Base-by-base conservation (phyloP, 257 asterid species). In the Solanum infundibuliforme region DNA sequence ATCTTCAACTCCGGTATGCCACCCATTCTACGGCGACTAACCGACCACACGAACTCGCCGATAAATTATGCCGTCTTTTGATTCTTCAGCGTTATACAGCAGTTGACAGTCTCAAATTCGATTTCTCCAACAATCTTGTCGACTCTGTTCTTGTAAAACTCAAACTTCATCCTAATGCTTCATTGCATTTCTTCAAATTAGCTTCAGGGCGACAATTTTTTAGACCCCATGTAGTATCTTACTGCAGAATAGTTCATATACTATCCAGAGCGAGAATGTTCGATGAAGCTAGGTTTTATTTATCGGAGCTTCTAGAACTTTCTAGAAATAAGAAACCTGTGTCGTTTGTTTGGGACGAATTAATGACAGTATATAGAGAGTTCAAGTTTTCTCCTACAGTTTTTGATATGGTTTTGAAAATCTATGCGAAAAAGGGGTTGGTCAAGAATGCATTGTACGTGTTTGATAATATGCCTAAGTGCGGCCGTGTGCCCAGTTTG, bases 391-490 rank as follows among this genome's bases (percentile, higher is more conserved):
- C 97, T 6, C 96, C 90, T 1, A 89, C 93, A 29, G 98, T 97
- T 85, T 96, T 97, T 87, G 99, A 97, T 92, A 95, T 97, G 92
- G 66, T 93, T 77, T 83, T 95, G 65, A 95, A 92, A 62, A 84
- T 89, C 9, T 96, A 88, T 79, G 93, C 93, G 1, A 95, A 95
- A 88, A 95, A 89, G 77, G 95, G 98, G 86, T 88, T 94, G 94
- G 77, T 91, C 35, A 92, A 89, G 83, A 86, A 94, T 88, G 99
- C 99, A 74, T 35, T 96, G 68, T 93, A 94, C 84, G 85, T 96
- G 98, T 97, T 96, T 87, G 99, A 97, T 89, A 93, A 95, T 89
- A 93, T 97, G 99, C 93, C 91, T 58, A 89, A 91, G 74, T 91
- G 95, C 27, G 99, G 99, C 68, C 90, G 94, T 34, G 27, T 88